Evolutionary conservation across 1,284 basidiomycete genomes (phyloP).

Genomic region (Cystobasidium sp.): DNA sequence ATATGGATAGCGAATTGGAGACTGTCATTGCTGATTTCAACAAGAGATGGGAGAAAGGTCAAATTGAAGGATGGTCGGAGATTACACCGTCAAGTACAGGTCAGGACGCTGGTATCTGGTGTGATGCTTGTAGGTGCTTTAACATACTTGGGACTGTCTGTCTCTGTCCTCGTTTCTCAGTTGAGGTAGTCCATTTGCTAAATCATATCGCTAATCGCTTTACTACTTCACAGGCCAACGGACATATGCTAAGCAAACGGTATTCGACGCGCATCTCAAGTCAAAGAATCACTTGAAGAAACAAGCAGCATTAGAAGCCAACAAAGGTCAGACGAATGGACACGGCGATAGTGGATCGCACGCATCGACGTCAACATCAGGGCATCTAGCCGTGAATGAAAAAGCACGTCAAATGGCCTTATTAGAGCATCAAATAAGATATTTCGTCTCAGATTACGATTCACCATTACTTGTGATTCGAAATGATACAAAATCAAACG

Average conservation of each 20-base stretch:
- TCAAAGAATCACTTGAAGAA: constrained; percentile 96
- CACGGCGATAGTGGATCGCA: constrained; percentile 49
- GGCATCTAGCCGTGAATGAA: constrained; percentile 56
- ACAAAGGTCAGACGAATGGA: constrained; percentile 51
- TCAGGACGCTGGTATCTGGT: constrained; percentile 77
- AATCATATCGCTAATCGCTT: not conserved
- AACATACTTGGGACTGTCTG: not conserved
- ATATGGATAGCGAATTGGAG: constrained; percentile 72
- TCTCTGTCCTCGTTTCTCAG: not conserved
- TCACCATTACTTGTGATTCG: constrained; percentile 71
- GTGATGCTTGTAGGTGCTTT: constrained; percentile 78
- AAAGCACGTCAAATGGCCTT: constrained; percentile 73
- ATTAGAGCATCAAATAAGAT: constrained; percentile 71
- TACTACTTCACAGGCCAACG: constrained; percentile 71
- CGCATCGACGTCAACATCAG: constrained; percentile 42
- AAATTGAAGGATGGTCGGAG: constrained; percentile 78
- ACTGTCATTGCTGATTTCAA: constrained; percentile 74
- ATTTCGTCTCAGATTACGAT: constrained; percentile 63
- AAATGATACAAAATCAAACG: constrained; percentile 86
- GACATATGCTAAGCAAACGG: constrained; percentile 92
- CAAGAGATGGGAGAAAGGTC: constrained; percentile 75
- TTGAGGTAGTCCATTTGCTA: not conserved
- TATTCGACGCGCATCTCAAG: constrained; percentile 92
- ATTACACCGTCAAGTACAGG: constrained; percentile 55
- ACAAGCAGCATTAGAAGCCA: constrained; percentile 66